Evolutionary conservation across 106 monocot genomes (phyloP), one percentile per base, ranked within the genome.

Genomic region (Apostasia shenzhenica): DNA sequence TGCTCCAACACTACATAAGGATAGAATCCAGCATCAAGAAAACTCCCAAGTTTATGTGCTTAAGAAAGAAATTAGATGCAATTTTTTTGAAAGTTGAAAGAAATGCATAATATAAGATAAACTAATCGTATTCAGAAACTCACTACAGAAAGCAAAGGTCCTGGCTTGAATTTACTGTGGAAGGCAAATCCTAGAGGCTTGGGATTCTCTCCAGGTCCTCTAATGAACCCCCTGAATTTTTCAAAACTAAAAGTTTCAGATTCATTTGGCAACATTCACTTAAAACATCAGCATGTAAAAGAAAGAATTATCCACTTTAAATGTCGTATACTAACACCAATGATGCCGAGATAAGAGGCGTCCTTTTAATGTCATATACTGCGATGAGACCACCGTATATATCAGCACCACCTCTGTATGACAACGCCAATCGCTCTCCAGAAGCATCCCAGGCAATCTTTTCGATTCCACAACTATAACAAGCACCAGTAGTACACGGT

Each of bases 381-480:
- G 97, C 97, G 83, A 99, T 69, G 6, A 99, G 92, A 71, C 97
- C 97, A 54, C 48, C 48, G 55, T 84, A 90, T 52, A 75, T 75
- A 7, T 99, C 97, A 77, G 83, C 77, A 49, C 90, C 85, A 63
- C 76, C 85, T 81, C 77, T 85, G 66, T 81, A 92, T 59, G 97
- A 89, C 67, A 99, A 73, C 43, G 97, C 92, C 71, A 99, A 67
- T 14, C 97, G 79, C 57, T 99, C 97, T 65, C 92, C 92, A 14
- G 81, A 83, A 73, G 85, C 76, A 83, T 99, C 92, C 97, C 89
- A 99, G 3, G 97, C 89, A 67, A 99, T 79, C 67, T 83, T 93
- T 13, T 90, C 90, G 43, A 99, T 85, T 47, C 92, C 90, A 72
- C 66, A 61, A 46, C 97, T 99, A 74, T 61, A 67, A 14, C 13